These are phyloP conservation scores for Daldinia caldariorum DNA, from an alignment of 495 filamentous ascomycete genomes.

Conservation along the genomic window DNA sequence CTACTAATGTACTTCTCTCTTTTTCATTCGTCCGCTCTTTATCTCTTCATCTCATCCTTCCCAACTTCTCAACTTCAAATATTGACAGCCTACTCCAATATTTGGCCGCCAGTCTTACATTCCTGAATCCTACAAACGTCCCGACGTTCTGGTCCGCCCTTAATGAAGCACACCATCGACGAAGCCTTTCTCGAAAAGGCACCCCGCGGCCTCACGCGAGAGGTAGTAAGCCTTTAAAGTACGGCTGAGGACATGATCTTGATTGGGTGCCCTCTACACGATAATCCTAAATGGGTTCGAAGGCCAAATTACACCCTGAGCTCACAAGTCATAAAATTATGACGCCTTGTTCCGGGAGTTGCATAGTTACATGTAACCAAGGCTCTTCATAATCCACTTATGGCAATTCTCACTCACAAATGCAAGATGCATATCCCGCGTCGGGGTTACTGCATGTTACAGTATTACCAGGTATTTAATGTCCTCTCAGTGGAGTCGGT, in stretches of 20 bases:
- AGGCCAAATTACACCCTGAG: not conserved
- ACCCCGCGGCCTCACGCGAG: not conserved
- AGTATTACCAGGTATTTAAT: constrained; percentile 28
- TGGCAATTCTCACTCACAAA: constrained; percentile 20
- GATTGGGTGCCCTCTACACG: not conserved
- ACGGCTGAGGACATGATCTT: not conserved
- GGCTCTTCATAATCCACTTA: constrained; percentile 12
- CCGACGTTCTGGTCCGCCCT: constrained; percentile 17
- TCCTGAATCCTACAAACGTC: constrained; percentile 26
- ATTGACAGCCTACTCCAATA: constrained; percentile 13
- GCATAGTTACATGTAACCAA: not conserved
- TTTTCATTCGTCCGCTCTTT: constrained; percentile 25
- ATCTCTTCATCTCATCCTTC: constrained; percentile 17
- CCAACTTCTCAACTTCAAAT: constrained; percentile 10
- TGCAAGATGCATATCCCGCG: constrained; percentile 25
- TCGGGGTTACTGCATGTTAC: constrained; percentile 18
- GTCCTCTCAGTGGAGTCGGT: constrained; percentile 29
- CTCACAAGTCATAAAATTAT: constrained; percentile 1
- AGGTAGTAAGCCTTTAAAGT: not conserved
- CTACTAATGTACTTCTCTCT: constrained; percentile 3
- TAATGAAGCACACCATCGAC: constrained; percentile 18
- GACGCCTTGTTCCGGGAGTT: not conserved
- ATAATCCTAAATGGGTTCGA: not conserved
- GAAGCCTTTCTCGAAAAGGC: constrained; percentile 10
- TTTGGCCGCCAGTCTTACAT: constrained; percentile 38